phyloP scores from a whole-genome alignment of 2,329 filamentous ascomycete genomes.

The Fusarium robinianum region DNA sequence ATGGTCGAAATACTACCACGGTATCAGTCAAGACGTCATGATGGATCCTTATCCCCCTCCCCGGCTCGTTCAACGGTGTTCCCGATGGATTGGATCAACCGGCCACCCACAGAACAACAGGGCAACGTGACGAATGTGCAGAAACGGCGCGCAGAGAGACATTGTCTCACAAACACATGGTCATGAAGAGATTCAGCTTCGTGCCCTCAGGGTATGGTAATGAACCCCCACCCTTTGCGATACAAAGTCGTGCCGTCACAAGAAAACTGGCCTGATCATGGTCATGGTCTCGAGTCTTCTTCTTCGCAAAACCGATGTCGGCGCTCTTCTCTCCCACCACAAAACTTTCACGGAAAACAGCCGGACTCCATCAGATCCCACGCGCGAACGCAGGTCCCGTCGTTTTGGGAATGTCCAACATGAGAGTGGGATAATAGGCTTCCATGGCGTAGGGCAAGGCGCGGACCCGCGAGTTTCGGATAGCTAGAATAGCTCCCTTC shows the following conservation, averaged over 20 bases:
- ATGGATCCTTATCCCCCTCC: too few relatives aligned
- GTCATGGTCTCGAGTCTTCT: neutral
- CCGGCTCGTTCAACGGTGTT: neutral
- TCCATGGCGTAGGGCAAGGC: conserved; percentile 3
- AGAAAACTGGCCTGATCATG: conserved; percentile 16
- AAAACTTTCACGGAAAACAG: conserved; percentile 5
- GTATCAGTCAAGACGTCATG: too few relatives aligned
- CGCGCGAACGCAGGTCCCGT: conserved; percentile 4
- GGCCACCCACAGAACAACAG: too few relatives aligned
- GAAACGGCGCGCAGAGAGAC: conserved; percentile 1
- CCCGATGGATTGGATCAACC: neutral
- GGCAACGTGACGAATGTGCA: neutral
- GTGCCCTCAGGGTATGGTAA: too few relatives aligned
- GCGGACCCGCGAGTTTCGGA: neutral
- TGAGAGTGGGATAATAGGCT: conserved; percentile 7
- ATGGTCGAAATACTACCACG: too few relatives aligned
- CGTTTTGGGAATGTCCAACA: conserved; percentile 11
- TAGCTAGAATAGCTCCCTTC: conserved; percentile 7
- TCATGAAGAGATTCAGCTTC: too few relatives aligned
- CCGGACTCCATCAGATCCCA: neutral
- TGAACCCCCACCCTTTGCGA: conserved; percentile 2
- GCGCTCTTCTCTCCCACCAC: conserved; percentile 6
- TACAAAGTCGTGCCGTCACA: too few relatives aligned
- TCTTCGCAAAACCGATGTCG: conserved; percentile 11
- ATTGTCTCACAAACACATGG: neutral